Conservation (phyloP, 1,284 basidiomycete species). For the Malassezia japonica region DNA sequence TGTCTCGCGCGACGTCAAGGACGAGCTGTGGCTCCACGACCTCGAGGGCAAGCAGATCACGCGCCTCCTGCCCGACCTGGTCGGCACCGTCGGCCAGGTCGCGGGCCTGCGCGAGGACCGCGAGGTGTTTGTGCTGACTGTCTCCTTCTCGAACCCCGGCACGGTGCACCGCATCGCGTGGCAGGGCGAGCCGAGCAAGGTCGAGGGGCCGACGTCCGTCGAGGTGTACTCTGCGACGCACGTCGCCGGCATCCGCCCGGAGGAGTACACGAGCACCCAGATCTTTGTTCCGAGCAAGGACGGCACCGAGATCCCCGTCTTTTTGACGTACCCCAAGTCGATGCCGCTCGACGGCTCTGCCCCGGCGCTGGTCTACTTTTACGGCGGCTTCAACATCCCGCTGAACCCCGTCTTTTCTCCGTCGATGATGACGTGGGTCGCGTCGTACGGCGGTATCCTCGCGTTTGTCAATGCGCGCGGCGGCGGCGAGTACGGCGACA, state of each 20-base stretch:
- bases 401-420: slow-evolving; percentile 65
- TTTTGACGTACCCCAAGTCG: slow-evolving; percentile 66
- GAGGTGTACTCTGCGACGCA: slow-evolving; percentile 58
- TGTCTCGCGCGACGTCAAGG: slow-evolving; percentile 71
- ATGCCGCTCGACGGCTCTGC: slow-evolving; percentile 66
- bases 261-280: slow-evolving; percentile 66
- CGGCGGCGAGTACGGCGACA: slow-evolving; percentile 74
- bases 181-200: slow-evolving; percentile 33
- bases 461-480: slow-evolving; percentile 60
- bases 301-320: slow-evolving; percentile 75
- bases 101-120: slow-evolving; percentile 55
- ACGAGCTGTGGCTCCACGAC: slow-evolving; percentile 68
- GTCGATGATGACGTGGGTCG: slow-evolving; percentile 64
- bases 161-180: slow-evolving; percentile 51
- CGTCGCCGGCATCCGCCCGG: slow-evolving; percentile 59
- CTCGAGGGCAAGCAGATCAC: slow-evolving; percentile 56
- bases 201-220: slow-evolving; percentile 50
- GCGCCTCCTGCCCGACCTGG: slow-evolving; percentile 59
- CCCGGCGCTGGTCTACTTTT: slow-evolving; percentile 68
- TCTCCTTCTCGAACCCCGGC: slow-evolving; percentile 66
- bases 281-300: slow-evolving; percentile 60
- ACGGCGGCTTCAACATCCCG: slow-evolving; percentile 54
- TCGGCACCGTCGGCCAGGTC: slow-evolving; percentile 59
- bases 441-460: slow-evolving; percentile 64
- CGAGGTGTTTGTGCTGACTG: slow-evolving; percentile 63